Evolutionary conservation across 208 protist genomes (phyloP), one percentile per base, ranked within the genome.

Genomic region (Sergeia podlipaevii): DNA sequence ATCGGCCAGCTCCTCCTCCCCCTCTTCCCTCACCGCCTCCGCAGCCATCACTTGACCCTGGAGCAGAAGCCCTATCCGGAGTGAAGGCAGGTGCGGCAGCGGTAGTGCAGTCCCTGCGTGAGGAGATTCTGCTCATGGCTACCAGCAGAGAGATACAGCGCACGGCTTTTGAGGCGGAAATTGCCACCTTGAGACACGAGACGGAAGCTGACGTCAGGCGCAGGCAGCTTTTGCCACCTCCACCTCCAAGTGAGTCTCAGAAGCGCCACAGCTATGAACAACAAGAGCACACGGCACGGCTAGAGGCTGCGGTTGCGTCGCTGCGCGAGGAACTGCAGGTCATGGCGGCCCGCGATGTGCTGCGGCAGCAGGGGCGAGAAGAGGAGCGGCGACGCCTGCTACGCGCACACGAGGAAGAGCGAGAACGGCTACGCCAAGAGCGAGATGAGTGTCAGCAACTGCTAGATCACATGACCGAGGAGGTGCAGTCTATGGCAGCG

Each of bases 391-490:
- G 63, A 21, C 67, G 73, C 28, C 76, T 85, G 26, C 42, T 89
- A 33, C 33, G 52, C 18, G 49, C 62, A 18, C 72, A 70, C 59
- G 74, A 70, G 17, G 60, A 63, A 20, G 81, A 89, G 42, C 49
- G 67, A 18, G 45, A 54, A 39, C 70, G 68, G 4, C 62, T 75
- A 43, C 59, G 57, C 2, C 26, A 51, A 7, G 81, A 89, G 52
- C 47, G 69, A 6, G 65, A 85, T n/a, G 70, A 85, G 58, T 85
- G 74, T 46, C 73, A 76, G 44, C 20, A 27, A 8, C 69, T 78
- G 17, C 59, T 89, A 6, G 58, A 82, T 42, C 65, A 53, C 18
- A 85, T 87, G 75, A 67, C 69, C 8, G 66, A 46, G 26, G 80
- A 83, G 49, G 39, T 87, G 17, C 53, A 80, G 52, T 26, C 27